phyloP scores from a whole-genome alignment of 108 stramenopile genomes.

The Cyclostephanos invisitatus region DNA sequence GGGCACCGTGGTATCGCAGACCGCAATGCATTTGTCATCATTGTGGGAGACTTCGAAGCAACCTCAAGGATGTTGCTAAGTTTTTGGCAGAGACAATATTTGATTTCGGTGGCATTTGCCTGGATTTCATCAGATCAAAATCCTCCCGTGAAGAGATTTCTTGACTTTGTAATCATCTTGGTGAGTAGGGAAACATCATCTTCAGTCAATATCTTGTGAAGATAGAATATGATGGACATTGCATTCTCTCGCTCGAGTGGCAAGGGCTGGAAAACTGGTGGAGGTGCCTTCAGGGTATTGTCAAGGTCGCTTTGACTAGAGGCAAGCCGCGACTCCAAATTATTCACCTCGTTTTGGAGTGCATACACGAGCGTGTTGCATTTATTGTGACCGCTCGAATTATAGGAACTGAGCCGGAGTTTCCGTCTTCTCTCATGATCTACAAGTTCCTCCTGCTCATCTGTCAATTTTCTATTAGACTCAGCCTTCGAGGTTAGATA shows the following conservation, averaged over 20 bases:
- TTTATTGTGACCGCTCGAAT: background rate
- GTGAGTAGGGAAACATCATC: conserved; percentile 17
- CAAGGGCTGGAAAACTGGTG: conserved; percentile 42
- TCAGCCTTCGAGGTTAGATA: background rate
- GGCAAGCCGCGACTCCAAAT: conserved; percentile 4
- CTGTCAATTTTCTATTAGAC: conserved; percentile 14
- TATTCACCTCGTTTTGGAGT: background rate
- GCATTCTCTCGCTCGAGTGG: conserved; percentile 25
- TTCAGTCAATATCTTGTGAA: conserved; percentile 27
- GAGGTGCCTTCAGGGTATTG: conserved; percentile 21
- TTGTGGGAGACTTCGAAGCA: background rate
- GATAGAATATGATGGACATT: conserved; percentile 45
- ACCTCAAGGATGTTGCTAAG: conserved; percentile 8
- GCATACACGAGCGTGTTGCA: background rate
- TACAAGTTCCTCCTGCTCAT: conserved; percentile 11
- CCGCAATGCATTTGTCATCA: conserved; percentile 16
- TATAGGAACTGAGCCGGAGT: background rate
- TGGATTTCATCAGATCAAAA: conserved; percentile 14
- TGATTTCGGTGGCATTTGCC: conserved; percentile 7
- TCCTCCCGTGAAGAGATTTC: conserved; percentile 25
- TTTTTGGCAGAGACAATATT: conserved; percentile 7
- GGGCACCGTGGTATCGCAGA: conserved; percentile 24
- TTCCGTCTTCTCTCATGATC: conserved; percentile 20
- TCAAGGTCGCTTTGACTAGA: conserved; percentile 6
- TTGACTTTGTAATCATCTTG: conserved; percentile 24